Evolutionary conservation across 495 filamentous ascomycete genomes (phyloP).

Genomic region (Penicillium malachiteum): DNA sequence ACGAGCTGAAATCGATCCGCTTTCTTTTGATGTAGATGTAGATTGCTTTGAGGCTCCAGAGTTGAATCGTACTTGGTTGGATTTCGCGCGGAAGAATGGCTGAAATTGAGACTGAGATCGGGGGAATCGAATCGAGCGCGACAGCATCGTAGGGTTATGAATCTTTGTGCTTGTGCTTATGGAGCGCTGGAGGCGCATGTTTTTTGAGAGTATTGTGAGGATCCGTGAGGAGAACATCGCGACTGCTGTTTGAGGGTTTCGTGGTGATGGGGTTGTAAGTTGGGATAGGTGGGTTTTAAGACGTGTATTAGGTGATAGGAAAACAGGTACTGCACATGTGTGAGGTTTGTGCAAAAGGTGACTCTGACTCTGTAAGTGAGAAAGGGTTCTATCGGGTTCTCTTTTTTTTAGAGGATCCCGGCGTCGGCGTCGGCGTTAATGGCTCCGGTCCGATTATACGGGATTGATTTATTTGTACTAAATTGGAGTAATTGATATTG

Average conservation of each 20-base stretch:
- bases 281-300: no score
- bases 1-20: constrained; percentile 61
- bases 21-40: constrained; percentile 22
- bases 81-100: background rate
- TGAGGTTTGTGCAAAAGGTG: no score
- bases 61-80: constrained; percentile 2
- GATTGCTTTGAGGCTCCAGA: constrained; percentile 29
- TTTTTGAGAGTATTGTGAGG: constrained; percentile 10
- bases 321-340: no score
- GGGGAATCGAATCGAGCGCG: no score
- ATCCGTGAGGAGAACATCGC: constrained; percentile 7
- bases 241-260: no score
- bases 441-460: constrained; percentile 1
- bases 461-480: background rate
- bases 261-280: no score
- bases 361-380: background rate
- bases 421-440: background rate
- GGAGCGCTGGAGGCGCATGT: background rate
- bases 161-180: background rate
- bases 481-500: background rate
- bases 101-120: background rate
- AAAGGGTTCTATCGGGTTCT: background rate
- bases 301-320: no score
- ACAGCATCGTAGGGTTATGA: no score
- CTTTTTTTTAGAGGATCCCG: constrained; percentile 1